Evolutionary conservation across 2,329 filamentous ascomycete species (phyloP), one percentile per base, ranked within the genome.

Genomic region (Xylariaceae sp.): DNA sequence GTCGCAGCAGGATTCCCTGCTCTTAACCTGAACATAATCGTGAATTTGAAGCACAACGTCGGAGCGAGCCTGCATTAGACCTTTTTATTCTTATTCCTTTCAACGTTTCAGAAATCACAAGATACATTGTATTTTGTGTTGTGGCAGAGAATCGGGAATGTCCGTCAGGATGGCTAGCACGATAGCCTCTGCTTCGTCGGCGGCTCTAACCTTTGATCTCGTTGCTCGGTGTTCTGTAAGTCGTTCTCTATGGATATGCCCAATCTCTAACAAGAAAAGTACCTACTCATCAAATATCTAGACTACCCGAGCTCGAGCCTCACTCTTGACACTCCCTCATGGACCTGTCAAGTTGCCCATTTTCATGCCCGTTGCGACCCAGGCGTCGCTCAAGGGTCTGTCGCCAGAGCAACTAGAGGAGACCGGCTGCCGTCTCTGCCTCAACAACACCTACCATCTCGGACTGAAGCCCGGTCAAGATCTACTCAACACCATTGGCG

Each of bases 301-400:
- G 93, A 95, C 92, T 53, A 97, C 93, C 9, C 91, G 93, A 80
- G 94, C 94, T 30, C 89, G 94, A 66, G 94, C 94, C 53, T 94
- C 94, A 56, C 86, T 85, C 60, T 81, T 99, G 56, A 88, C 87
- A 52, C 86, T 99, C 30, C 93, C 94, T 54, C 95, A 99, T 84
- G 94, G 94, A 59, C 82, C 88, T 1, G 92, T 99, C 30, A 85
- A 89, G 68, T 83, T 97, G 35, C 94, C 95, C 6, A 86, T 97
- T 60, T 99, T 99, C 75, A 99, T 99, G 94, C 94, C 94, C 13
- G 94, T 99, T 49, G 94, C 94, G 35, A 99, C 94, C 0, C 94
- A 99, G 75, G 94, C 90, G 0, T 96, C 93, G 0, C 81, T 99
- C 45, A 99, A 99, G 73, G 94, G 94, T 49, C 77, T 99, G 58